Percentiles rank a stretch among this genome's conserved stretches.
Conservation (phyloP, 1,284 basidiomycete genomes). For the Somion occarium region DNA sequence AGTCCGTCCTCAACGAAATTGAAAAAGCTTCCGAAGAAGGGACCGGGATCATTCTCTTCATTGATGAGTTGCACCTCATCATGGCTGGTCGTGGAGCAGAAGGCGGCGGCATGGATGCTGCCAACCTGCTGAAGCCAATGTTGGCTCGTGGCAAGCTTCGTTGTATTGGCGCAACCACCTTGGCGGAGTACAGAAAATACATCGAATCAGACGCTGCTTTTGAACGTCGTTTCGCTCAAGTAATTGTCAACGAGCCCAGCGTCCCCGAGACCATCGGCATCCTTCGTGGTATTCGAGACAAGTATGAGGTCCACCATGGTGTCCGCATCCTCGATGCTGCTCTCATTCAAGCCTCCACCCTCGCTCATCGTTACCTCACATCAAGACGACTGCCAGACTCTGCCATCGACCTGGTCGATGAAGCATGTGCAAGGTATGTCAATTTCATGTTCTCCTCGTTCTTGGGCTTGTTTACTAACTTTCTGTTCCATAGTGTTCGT, state of each 20-base stretch:
- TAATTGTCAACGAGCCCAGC: constrained; percentile 88
- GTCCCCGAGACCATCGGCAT: constrained; percentile 93
- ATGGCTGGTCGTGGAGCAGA: constrained; percentile 80
- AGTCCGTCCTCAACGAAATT: constrained; percentile 88
- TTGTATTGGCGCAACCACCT: constrained; percentile 91
- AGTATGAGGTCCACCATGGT: constrained; percentile 82
- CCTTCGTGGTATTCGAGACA: constrained; percentile 86
- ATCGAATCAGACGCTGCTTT: constrained; percentile 95
- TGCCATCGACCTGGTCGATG: constrained; percentile 92
- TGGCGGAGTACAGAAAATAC: constrained; percentile 92
- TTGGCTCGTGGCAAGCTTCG: constrained; percentile 88
- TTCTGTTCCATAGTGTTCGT: constrained; percentile 55
- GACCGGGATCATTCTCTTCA: constrained; percentile 86
- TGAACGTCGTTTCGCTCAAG: constrained; percentile 93
- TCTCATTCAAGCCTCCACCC: constrained; percentile 85
- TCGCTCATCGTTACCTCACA: constrained; percentile 94
- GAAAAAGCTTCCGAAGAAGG: constrained; percentile 88
- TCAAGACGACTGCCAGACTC: constrained; percentile 83
- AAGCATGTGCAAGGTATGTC: constrained; percentile 81
- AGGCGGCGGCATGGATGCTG: constrained; percentile 81
- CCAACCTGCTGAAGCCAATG: constrained; percentile 87
- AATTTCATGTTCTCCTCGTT: not conserved
- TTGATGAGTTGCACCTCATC: constrained; percentile 92
- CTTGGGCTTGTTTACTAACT: constrained; percentile 14
- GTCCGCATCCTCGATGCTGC: constrained; percentile 90